Evolutionary conservation across 1,284 basidiomycete species (phyloP).

Genomic region (Austroboletus niveus): DNA sequence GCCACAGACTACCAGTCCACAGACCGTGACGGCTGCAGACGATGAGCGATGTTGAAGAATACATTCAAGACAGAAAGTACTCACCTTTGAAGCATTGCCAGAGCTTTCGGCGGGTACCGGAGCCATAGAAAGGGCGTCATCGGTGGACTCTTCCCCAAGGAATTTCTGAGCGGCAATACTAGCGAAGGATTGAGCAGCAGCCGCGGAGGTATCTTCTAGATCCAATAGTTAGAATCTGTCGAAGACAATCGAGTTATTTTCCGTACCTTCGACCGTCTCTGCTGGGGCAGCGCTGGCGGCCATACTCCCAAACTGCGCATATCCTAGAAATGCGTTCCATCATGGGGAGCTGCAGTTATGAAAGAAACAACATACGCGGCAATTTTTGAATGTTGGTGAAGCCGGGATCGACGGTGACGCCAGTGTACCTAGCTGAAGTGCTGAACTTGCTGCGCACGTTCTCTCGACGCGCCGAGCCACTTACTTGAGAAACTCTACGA

Average conservation of each 20-base stretch:
- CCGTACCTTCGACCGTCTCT: constrained; percentile 12
- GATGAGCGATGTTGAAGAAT: neutral
- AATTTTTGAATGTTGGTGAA: constrained; percentile 68
- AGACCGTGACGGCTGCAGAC: constrained; percentile 39
- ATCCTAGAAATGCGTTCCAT: constrained; percentile 29
- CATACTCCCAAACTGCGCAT: constrained; percentile 34
- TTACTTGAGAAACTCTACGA: constrained; percentile 73
- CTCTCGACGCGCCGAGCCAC: constrained; percentile 19
- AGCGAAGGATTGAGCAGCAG: neutral
- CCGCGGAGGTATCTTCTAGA: constrained; percentile 6
- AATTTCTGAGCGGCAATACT: constrained; percentile 8
- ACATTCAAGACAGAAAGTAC: neutral
- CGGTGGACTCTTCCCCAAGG: constrained; percentile 26
- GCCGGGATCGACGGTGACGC: constrained; percentile 70
- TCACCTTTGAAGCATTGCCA: constrained; percentile 1
- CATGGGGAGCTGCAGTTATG: constrained; percentile 34
- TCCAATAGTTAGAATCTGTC: neutral
- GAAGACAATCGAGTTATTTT: neutral
- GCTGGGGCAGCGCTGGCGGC: constrained; percentile 9
- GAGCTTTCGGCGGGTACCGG: constrained; percentile 10
- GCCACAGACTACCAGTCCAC: constrained; percentile 1
- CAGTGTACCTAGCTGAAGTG: constrained; percentile 50
- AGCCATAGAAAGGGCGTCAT: constrained; percentile 31
- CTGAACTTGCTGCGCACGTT: constrained; percentile 20
- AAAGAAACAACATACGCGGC: constrained; percentile 48